A percentile compares a stretch with the other conserved stretches of the same genome.
Conservation (phyloP, 768 basidiomycete genomes). For the Boletus sp. region DNA sequence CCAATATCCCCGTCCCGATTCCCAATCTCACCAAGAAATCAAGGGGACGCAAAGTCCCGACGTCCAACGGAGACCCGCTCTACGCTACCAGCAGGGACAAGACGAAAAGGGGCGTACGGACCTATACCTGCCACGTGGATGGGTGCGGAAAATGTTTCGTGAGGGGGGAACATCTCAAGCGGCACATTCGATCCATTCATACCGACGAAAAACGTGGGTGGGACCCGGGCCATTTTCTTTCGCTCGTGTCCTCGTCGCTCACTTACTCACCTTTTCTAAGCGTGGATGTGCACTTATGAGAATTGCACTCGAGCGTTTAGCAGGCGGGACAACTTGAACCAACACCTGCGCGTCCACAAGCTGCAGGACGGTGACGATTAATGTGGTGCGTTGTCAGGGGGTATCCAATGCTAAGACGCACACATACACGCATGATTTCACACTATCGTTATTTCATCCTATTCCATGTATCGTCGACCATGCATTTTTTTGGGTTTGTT, state of each 20-base stretch:
- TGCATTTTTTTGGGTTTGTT: not conserved
- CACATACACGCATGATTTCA: not conserved
- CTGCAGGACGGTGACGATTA: conserved; percentile 19
- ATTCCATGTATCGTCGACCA: conserved; percentile 15
- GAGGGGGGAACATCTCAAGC: conserved; percentile 75
- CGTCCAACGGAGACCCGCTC: conserved; percentile 24
- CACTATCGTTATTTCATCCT: conserved; percentile 17
- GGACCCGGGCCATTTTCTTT: not conserved
- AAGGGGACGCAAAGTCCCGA: conserved; percentile 48
- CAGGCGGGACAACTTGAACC: conserved; percentile 72
- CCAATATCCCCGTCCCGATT: conserved; percentile 40
- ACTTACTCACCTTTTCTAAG: conserved; percentile 16
- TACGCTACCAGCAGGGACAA: conserved; percentile 29
- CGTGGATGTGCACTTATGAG: conserved; percentile 46
- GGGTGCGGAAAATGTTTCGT: conserved; percentile 80
- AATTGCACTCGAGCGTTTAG: conserved; percentile 71
- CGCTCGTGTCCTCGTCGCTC: not conserved
- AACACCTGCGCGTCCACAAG: conserved; percentile 65
- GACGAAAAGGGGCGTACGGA: conserved; percentile 37
- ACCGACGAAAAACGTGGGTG: conserved; percentile 80
- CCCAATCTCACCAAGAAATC: conserved; percentile 50
- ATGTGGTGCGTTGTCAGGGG: not conserved
- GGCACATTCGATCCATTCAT: conserved; percentile 78
- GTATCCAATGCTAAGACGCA: not conserved
- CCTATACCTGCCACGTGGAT: conserved; percentile 62